These are phyloP conservation scores for Trebouxia gelatinosa DNA, from an alignment of 163 green algal species.

Conservation along the genomic window DNA sequence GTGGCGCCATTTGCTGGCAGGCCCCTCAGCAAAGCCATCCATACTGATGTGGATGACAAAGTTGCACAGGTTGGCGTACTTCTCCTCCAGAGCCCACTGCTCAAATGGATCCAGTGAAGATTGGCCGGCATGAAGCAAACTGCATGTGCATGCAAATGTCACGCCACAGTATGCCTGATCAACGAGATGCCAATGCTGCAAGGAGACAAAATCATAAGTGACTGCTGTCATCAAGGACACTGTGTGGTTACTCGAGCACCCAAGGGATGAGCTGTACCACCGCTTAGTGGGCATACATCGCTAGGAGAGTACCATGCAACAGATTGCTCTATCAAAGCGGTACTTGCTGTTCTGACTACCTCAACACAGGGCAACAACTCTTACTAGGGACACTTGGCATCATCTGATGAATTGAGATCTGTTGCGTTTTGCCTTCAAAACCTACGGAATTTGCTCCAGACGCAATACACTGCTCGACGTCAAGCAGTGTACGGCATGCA, in stretches of 20 bases:
- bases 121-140: neutral
- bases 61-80: slow-evolving; percentile 22
- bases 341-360: no score
- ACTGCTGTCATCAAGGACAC: no score
- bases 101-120: slow-evolving; percentile 19
- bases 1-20: slow-evolving; percentile 11
- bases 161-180: neutral
- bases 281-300: neutral
- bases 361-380: no score
- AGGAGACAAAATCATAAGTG: neutral
- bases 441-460: neutral
- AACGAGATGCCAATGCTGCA: neutral
- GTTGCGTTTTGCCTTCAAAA: no score
- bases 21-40: slow-evolving; percentile 6
- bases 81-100: slow-evolving; percentile 17
- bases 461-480: neutral
- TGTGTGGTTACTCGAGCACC: neutral
- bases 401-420: no score
- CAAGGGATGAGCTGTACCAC: neutral
- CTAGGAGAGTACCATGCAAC: neutral
- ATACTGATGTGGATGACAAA: slow-evolving; percentile 20
- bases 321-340: neutral
- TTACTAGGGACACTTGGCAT: no score
- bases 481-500: neutral
- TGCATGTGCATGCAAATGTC: neutral